These are phyloP conservation scores for Rutstroemia sp. DNA, from an alignment of 2,329 filamentous ascomycete species.

Conservation along the genomic window DNA sequence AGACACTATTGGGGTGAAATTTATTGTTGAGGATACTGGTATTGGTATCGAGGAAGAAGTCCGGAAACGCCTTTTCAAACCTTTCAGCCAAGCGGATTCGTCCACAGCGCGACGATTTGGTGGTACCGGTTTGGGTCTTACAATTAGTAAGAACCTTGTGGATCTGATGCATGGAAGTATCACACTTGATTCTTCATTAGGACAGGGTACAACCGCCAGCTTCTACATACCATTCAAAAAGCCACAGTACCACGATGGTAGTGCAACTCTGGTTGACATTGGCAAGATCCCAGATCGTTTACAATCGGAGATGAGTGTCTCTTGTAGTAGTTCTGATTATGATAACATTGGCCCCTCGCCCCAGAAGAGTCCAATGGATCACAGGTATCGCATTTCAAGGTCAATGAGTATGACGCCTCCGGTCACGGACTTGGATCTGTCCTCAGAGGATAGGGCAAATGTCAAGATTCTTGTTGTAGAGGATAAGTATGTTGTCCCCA, in stretches of 20 bases:
- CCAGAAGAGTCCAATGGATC: constrained; percentile 21
- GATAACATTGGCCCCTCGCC: constrained; percentile 38
- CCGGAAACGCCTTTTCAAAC: constrained; percentile 64
- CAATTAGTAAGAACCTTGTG: constrained; percentile 74
- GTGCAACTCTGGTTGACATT: constrained; percentile 50
- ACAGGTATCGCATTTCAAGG: constrained; percentile 10
- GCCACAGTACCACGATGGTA: constrained; percentile 43
- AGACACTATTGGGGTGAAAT: constrained; percentile 60
- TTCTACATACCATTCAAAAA: constrained; percentile 76
- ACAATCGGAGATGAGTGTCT: constrained; percentile 56
- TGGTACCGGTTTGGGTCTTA: constrained; percentile 69
- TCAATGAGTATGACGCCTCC: constrained; percentile 21
- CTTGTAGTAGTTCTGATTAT: constrained; percentile 59
- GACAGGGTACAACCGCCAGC: constrained; percentile 62
- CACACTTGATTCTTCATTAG: constrained; percentile 57
- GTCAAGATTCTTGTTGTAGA: constrained; percentile 72
- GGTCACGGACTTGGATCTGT: constrained; percentile 40
- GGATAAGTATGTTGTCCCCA: constrained; percentile 55
- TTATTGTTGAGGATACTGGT: constrained; percentile 69
- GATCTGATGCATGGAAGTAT: constrained; percentile 77
- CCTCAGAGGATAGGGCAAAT: constrained; percentile 50
- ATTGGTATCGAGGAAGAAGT: constrained; percentile 78
- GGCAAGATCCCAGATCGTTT: constrained; percentile 60
- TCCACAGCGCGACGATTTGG: constrained; percentile 74
- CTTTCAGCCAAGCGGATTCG: constrained; percentile 75